Evolutionary conservation across 345 rosid species (phyloP).

Genomic region (Salix caprea): DNA sequence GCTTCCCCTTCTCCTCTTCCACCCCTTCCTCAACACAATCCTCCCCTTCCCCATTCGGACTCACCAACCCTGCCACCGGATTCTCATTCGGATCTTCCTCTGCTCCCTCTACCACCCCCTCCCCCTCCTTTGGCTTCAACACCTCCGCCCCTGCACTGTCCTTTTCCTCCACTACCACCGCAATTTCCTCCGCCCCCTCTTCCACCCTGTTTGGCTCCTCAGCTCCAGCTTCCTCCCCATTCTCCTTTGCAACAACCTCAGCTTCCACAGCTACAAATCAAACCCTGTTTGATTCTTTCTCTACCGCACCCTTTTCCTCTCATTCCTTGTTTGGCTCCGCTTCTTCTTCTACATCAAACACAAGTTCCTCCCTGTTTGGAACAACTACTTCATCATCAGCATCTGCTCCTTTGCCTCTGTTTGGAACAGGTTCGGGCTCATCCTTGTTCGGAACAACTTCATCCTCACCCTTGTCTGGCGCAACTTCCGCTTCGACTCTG

Average conservation of each 20-base stretch:
- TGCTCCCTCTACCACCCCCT: constrained; percentile 24
- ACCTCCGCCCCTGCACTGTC: constrained; percentile 15
- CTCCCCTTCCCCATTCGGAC: constrained; percentile 31
- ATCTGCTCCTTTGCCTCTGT: neutral
- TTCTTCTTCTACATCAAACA: neutral
- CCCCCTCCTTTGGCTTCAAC: constrained; percentile 17
- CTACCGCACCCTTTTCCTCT: neutral
- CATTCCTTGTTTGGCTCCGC: neutral
- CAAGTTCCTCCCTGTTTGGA: neutral
- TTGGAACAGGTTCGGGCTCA: neutral
- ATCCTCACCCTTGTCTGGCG: neutral
- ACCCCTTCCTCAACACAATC: constrained; percentile 1
- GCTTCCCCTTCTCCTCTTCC: constrained; percentile 22
- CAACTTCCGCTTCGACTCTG: neutral
- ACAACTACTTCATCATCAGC: neutral
- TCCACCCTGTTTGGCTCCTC: neutral
- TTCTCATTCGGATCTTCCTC: constrained; percentile 26
- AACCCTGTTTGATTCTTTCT: neutral
- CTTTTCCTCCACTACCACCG: constrained; percentile 12
- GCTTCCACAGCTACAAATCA: neutral
- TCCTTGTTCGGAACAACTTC: neutral
- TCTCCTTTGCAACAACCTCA: neutral
- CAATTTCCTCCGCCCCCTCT: constrained; percentile 19
- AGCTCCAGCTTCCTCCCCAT: neutral
- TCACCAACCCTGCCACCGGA: constrained; percentile 25